Conservation (phyloP, 2,329 filamentous ascomycete genomes). For the Microcyclospora tardicrescens region DNA sequence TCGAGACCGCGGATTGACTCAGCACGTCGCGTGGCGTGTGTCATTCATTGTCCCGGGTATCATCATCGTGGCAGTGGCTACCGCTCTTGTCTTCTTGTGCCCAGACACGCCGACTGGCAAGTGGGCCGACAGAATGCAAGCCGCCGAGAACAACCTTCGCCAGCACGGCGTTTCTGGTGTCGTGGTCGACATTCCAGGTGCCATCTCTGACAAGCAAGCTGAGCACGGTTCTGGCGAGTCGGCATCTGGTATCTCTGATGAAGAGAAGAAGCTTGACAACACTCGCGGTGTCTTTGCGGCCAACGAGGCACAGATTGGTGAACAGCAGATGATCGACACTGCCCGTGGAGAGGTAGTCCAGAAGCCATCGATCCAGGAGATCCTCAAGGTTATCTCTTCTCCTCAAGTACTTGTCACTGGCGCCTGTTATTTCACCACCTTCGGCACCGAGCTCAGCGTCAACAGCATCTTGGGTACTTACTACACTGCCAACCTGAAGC, state of each 20-base stretch:
- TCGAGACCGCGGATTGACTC: conserved; percentile 44
- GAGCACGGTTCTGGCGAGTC: conserved; percentile 10
- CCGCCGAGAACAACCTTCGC: conserved; percentile 41
- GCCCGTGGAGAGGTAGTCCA: conserved; percentile 48
- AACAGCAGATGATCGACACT: conserved; percentile 42
- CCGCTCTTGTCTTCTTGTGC: conserved; percentile 59
- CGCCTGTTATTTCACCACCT: conserved; percentile 45
- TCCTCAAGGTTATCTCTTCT: conserved; percentile 49
- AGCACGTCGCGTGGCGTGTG: conserved; percentile 68
- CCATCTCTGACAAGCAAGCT: conserved; percentile 32
- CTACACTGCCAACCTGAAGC: conserved; percentile 42
- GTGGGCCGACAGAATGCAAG: conserved; percentile 60
- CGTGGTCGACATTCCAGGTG: conserved; percentile 40
- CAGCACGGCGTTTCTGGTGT: conserved; percentile 31
- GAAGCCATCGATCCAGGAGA: conserved; percentile 49
- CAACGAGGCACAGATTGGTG: conserved; percentile 33
- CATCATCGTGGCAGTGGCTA: conserved; percentile 52
- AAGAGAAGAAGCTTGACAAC: conserved; percentile 28
- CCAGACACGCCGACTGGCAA: conserved; percentile 72
- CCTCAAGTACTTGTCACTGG: conserved; percentile 41
- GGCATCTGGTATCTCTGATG: conserved; percentile 22
- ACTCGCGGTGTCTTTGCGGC: conserved; percentile 26
- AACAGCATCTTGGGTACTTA: conserved; percentile 49
- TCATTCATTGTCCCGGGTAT: conserved; percentile 75
- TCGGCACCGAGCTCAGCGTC: conserved; percentile 47